Percentiles rank a stretch among this genome's conserved stretches.
Conservation (phyloP, 257 asterid genomes). For the Nicotiana attenuata region DNA sequence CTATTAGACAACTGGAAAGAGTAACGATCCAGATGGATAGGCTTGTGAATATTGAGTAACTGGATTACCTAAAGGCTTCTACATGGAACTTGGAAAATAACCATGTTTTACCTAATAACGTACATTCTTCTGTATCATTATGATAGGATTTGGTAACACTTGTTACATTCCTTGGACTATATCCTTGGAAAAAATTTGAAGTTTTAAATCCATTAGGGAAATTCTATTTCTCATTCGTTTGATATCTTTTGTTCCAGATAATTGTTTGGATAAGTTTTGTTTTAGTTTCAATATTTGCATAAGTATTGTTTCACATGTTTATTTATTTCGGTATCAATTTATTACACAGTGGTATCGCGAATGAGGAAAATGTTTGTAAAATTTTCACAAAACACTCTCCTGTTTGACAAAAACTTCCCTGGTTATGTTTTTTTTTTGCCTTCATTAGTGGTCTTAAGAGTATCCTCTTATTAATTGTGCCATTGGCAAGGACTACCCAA, state of each 20-base stretch:
- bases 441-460: not conserved
- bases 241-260: not conserved
- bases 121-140: not conserved
- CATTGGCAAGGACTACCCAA: not conserved
- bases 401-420: not conserved
- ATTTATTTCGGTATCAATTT: not conserved
- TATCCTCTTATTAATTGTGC: not conserved
- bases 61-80: slow-evolving; percentile 3
- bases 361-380: no score
- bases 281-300: not conserved
- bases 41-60: not conserved
- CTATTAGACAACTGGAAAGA: not conserved
- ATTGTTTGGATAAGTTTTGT: not conserved
- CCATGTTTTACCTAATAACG: not conserved
- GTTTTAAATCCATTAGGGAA: not conserved
- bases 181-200: not conserved
- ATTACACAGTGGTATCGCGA: not conserved
- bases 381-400: not conserved
- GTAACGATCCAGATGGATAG: not conserved
- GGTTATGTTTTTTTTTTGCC: not conserved
- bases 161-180: not conserved
- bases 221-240: not conserved
- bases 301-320: not conserved
- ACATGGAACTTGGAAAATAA: not conserved
- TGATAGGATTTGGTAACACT: not conserved